phyloP scores from a whole-genome alignment of 2,329 filamentous ascomycete genomes.

The Calonectria montana region DNA sequence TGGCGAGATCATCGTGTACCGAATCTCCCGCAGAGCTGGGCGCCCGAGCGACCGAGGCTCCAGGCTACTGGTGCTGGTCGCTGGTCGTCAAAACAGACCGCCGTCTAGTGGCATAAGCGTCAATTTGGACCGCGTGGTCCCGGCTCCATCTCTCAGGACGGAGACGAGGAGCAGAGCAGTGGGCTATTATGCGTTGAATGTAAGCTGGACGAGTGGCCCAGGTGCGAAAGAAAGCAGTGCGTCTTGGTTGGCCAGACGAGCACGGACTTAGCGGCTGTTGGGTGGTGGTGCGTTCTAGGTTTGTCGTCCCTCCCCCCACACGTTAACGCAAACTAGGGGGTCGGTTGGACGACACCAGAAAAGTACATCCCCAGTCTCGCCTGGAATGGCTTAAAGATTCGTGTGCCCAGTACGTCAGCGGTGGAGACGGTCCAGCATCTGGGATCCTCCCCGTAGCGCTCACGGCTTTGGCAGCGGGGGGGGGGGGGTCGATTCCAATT shows the following conservation, averaged over 20 bases:
- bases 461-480: conserved; percentile 4
- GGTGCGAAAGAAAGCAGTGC: neutral
- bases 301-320: neutral
- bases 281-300: neutral
- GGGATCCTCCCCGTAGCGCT: conserved; percentile 11
- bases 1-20: neutral
- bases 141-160: neutral
- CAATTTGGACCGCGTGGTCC: neutral
- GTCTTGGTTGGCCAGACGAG: neutral
- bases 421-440: conserved; percentile 21
- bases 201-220: neutral
- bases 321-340: neutral
- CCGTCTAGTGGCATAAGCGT: neutral
- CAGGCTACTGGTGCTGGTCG: neutral
- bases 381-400: conserved; percentile 21
- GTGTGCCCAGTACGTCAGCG: conserved; percentile 26
- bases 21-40: neutral
- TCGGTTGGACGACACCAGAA: neutral
- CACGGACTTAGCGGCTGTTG: neutral
- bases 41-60: neutral
- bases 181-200: neutral
- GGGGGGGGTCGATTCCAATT: neutral
- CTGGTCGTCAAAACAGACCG: neutral
- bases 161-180: neutral
- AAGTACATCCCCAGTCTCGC: conserved; percentile 1